Evolutionary conservation across 306 rosid species (phyloP).

Genomic region (Vachellia pachyceras): DNA sequence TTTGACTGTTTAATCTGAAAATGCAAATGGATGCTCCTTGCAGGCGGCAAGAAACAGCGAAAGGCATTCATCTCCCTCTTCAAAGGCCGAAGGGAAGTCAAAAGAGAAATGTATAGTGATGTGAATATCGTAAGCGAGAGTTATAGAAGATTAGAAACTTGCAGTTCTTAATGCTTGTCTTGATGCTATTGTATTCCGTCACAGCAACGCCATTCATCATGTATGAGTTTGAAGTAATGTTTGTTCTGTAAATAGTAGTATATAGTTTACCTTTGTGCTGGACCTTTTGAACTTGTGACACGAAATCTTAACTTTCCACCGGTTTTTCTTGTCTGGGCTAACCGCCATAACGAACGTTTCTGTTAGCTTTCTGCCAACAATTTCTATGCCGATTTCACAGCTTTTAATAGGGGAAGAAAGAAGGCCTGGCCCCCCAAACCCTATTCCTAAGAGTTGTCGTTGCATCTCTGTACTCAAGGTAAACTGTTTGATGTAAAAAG

Average conservation of each 20-base stretch:
- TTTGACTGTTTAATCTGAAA: background rate
- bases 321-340: conserved; percentile 21
- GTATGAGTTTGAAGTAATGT: conserved; percentile 48
- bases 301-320: conserved; percentile 8
- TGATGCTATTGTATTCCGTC: conserved; percentile 36
- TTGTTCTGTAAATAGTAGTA: conserved; percentile 62
- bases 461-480: conserved; percentile 13
- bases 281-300: conserved; percentile 41
- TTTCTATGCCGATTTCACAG: conserved; percentile 29
- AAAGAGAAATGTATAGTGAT: conserved; percentile 90
- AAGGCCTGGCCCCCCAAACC: conserved; percentile 18
- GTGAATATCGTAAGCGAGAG: conserved; percentile 56
- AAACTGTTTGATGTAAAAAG: conserved; percentile 23
- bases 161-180: conserved; percentile 53
- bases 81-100: conserved; percentile 71
- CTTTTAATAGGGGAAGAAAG: conserved; percentile 20
- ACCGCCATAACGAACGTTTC: conserved; percentile 24
- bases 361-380: conserved; percentile 17
- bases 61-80: conserved; percentile 52
- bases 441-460: background rate
- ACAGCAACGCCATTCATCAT: conserved; percentile 37
- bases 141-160: conserved; percentile 36
- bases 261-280: conserved; percentile 47
- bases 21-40: conserved; percentile 30
- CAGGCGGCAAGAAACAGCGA: conserved; percentile 71